Evolutionary conservation across 2,329 filamentous ascomycete genomes (phyloP), one percentile per base, ranked within the genome.

Genomic region (Penicillium capsulatum): DNA sequence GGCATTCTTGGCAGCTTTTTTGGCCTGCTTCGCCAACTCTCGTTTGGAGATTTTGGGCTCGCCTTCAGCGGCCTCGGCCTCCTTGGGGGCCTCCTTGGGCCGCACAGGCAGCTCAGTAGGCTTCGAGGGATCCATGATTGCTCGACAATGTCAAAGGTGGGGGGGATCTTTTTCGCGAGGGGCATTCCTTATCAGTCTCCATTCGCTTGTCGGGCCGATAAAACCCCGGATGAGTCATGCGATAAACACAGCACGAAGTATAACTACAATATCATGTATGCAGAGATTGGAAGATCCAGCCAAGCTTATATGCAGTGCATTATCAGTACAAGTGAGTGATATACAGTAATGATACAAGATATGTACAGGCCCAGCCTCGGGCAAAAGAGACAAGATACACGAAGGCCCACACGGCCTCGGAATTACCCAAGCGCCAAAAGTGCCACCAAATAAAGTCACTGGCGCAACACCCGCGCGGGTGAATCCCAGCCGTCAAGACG

Each of bases 41-140:
- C 19, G 19, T 9, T 22, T 22, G 19, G 19, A 22, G 19, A 22
- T 79, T 63, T 77, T 79, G 38, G 47, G 44, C 5, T 41, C 43
- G 13, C 27, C 45, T 26, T 32, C 34, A 17, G 33, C 29, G 15
- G 33, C 32, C 40, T 14, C 31, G 26, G 26, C 26, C 26, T 28
- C 13, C 24, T 40, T 34, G 22, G 22, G 7, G 11, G 22, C 22
- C 22, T 45, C 50, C 43, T 54, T 54, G 32, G 49, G 51, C 45
- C 52, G 50, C 45, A 54, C 51, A 20, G 52, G 52, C 36, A 55
- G 35, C 30, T 55, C 52, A 10, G 47, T 44, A 11, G 51, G 52
- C 51, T 52, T 55, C 40, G 41, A 47, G 16, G 52, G 49, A 45
- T 55, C 52, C 52, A 55, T 55, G 42, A n/a, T n/a, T n/a, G n/a